Evolutionary conservation across 768 basidiomycete species (phyloP), one percentile per base, ranked within the genome.

Genomic region (Podaxis sp.): DNA sequence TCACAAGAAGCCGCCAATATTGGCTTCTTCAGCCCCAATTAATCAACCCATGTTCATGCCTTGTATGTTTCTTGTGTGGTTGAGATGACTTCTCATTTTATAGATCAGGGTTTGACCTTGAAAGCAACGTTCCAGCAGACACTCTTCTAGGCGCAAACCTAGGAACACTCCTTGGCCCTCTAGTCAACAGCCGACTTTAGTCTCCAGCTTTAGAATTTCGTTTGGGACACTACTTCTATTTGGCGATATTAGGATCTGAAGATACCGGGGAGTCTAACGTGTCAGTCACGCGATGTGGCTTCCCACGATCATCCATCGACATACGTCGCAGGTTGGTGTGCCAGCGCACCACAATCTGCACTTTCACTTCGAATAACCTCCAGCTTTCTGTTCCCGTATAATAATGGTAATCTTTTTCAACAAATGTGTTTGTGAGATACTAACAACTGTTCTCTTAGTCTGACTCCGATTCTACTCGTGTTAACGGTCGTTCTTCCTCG

Each of bases 401-500:
- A 71, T 65, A 62, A 84, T 84, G 82, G 82, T 81, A 28, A 66
- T 74, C 67, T 51, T 65, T 52, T 51, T 36, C 38, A n/a, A 8
- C 24, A 60, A 33, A 6, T n/a, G 30, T 41, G 17, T 10, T 6
- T 26, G 36, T 17, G 24, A 17, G 6, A 17, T 24, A 15, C 26
- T 50, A 49, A 59, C 44, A 5, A 62, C 38, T 53, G 13, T 60
- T 13, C 15, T 41, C 51, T 66, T 63, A 93, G 91, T 93, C 91
- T 68, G 91, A 93, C 79, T 92, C 91, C 70, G 91, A 93, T 72
- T 80, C 83, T 65, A 78, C 86, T 68, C 79, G 78, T 67, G 46
- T 68, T 78, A 68, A 75, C 77, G 73, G 79, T 66, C 73, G 75
- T 65, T 74, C 74, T 69, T 64, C 80, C 51, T 77, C 78, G 48